Percentiles rank a stretch among this genome's conserved stretches.
phyloP scores from a whole-genome alignment of 768 basidiomycete genomes.

The Mycena crocata region DNA sequence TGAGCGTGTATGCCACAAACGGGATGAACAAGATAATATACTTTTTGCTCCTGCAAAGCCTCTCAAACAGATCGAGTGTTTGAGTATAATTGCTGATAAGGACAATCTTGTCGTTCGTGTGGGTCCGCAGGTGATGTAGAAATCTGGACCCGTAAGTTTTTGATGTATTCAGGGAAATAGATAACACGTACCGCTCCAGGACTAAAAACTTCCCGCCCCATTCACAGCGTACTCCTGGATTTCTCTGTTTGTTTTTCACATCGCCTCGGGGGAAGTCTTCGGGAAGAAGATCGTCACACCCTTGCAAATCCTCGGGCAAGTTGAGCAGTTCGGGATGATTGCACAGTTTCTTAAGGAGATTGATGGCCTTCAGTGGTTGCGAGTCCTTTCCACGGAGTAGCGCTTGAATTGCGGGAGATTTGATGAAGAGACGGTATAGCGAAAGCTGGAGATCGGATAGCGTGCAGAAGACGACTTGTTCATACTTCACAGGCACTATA shows the following conservation, averaged over 20 bases:
- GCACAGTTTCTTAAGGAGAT: conserved; percentile 93
- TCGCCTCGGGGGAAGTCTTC: conserved; percentile 75
- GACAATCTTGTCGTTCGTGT: conserved; percentile 95
- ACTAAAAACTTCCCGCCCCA: conserved; percentile 95
- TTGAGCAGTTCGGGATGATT: conserved; percentile 94
- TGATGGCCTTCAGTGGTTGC: conserved; percentile 96
- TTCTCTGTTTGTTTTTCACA: conserved; percentile 54
- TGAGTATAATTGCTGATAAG: conserved; percentile 97
- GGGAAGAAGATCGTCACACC: conserved; percentile 85
- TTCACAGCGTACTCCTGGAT: conserved; percentile 73
- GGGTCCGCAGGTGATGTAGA: conserved; percentile 81
- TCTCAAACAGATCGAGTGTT: conserved; percentile 94
- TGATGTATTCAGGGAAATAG: neutral
- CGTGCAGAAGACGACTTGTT: conserved; percentile 95
- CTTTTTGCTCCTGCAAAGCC: conserved; percentile 88
- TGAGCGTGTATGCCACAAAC: conserved; percentile 15
- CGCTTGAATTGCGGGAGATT: conserved; percentile 92
- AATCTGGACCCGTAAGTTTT: conserved; percentile 63
- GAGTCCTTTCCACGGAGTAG: conserved; percentile 88
- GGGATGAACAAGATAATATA: conserved; percentile 49
- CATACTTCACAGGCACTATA: conserved; percentile 97
- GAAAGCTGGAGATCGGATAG: conserved; percentile 86
- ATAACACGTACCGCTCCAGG: conserved; percentile 77
- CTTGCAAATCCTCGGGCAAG: conserved; percentile 84
- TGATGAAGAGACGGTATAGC: conserved; percentile 91